Evolutionary conservation across 2,329 filamentous ascomycete species (phyloP).

Genomic region (Cryphonectria radicalis): DNA sequence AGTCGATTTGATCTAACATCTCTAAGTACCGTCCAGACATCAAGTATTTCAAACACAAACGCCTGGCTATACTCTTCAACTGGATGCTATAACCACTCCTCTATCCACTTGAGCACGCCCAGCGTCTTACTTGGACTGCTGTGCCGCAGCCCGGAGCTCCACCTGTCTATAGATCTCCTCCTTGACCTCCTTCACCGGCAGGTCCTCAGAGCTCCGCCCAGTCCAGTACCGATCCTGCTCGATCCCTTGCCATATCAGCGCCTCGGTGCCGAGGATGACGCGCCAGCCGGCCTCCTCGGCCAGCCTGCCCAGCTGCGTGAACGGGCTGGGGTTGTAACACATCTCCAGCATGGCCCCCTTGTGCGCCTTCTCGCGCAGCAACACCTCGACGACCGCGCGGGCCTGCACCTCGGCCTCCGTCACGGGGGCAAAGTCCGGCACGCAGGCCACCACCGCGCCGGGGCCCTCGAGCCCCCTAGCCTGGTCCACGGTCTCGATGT

Average conservation of each 20-base stretch:
- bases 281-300: slow-evolving; percentile 69
- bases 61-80: not conserved
- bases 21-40: not conserved
- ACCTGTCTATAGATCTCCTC: slow-evolving; percentile 46
- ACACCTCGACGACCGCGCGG: slow-evolving; percentile 57
- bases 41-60: not conserved
- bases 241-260: slow-evolving; percentile 76
- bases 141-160: slow-evolving; percentile 32
- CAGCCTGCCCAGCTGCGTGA: slow-evolving; percentile 67
- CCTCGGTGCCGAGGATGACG: slow-evolving; percentile 76
- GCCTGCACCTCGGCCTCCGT: slow-evolving; percentile 65
- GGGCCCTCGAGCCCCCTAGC: slow-evolving; percentile 62
- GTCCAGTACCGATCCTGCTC: slow-evolving; percentile 73
- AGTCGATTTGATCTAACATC: not conserved
- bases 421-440: slow-evolving; percentile 75
- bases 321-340: slow-evolving; percentile 79
- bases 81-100: not conserved
- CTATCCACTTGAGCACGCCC: not conserved
- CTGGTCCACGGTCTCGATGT: slow-evolving; percentile 65
- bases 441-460: slow-evolving; percentile 72
- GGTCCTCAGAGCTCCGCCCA: slow-evolving; percentile 58
- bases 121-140: slow-evolving; percentile 25
- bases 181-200: slow-evolving; percentile 65
- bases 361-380: slow-evolving; percentile 47
- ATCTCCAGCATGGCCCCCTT: slow-evolving; percentile 78